Conservation (phyloP, 768 basidiomycete genomes). For the Tricholoma furcatifolium region DNA sequence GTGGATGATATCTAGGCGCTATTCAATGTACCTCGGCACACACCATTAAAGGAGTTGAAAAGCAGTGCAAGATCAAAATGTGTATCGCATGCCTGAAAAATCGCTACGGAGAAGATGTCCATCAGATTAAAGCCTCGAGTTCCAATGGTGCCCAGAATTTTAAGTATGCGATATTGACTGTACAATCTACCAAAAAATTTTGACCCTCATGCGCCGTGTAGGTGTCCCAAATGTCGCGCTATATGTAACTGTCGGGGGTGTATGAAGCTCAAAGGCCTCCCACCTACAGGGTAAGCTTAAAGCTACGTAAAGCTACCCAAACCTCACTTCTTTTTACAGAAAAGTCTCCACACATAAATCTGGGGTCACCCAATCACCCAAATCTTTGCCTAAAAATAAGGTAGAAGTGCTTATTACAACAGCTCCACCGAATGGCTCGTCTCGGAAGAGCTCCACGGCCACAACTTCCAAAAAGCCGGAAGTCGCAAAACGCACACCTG, state of each 20-base stretch:
- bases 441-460: background rate
- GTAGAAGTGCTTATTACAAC: slow-evolving; percentile 2
- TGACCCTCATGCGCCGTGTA: slow-evolving; percentile 23
- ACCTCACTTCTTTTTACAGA: background rate
- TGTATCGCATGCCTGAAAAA: slow-evolving; percentile 69
- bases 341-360: background rate
- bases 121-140: slow-evolving; percentile 34
- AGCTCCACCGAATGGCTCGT: background rate
- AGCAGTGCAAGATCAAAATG: slow-evolving; percentile 56
- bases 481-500: background rate
- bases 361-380: background rate
- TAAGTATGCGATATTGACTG: slow-evolving; percentile 38
- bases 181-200: background rate
- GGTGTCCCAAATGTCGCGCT: slow-evolving; percentile 69
- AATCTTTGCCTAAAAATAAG: no score
- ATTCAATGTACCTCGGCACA: slow-evolving; percentile 34
- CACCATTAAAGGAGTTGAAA: slow-evolving; percentile 22
- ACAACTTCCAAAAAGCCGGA: background rate
- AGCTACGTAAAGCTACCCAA: background rate
- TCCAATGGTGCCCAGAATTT: slow-evolving; percentile 41
- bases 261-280: slow-evolving; percentile 60
- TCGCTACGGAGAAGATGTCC: slow-evolving; percentile 56
- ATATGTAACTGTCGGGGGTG: slow-evolving; percentile 69
- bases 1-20: slow-evolving; percentile 11
- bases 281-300: slow-evolving; percentile 52